Conservation (phyloP, 2,329 filamentous ascomycete species). For the Beauveria varroae region DNA sequence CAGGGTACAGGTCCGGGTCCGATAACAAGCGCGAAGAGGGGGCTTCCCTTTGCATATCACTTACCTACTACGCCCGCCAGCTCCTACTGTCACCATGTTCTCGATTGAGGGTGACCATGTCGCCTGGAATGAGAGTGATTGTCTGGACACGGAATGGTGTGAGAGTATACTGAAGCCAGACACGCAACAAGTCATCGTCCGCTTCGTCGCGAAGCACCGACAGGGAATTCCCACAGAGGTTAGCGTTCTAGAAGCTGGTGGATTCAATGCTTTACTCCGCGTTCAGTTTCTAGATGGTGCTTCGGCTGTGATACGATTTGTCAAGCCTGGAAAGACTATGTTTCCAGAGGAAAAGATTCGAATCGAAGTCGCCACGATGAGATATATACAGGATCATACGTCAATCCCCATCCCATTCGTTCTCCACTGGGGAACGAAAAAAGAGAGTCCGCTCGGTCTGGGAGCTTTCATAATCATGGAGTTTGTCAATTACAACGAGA, state of each 20-base stretch:
- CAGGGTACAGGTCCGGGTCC: too few relatives aligned
- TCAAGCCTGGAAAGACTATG: constrained; percentile 9
- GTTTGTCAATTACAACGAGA: constrained; percentile 7
- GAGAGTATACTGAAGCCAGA: not conserved
- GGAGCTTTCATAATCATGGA: constrained; percentile 14
- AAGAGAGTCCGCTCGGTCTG: constrained; percentile 12
- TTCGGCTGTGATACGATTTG: constrained; percentile 6
- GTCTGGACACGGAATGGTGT: not conserved
- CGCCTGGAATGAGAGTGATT: constrained; percentile 4
- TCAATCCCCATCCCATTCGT: constrained; percentile 12
- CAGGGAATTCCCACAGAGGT: not conserved
- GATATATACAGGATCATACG: constrained; percentile 11
- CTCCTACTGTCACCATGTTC: too few relatives aligned
- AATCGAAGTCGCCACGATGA: constrained; percentile 13
- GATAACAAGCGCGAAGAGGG: too few relatives aligned
- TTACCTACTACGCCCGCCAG: too few relatives aligned
- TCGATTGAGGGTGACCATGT: not conserved
- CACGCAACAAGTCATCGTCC: not conserved
- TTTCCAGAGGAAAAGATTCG: constrained; percentile 14
- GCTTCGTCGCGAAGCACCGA: constrained; percentile 1
- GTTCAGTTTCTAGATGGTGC: not conserved
- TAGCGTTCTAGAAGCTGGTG: not conserved
- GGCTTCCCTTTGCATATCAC: too few relatives aligned
- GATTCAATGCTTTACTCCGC: not conserved
- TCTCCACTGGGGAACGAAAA: constrained; percentile 12